Percentiles rank a stretch among this genome's conserved stretches.
phyloP scores from a whole-genome alignment of 2,329 filamentous ascomycete genomes.

The Tolypocladium endophyticum region DNA sequence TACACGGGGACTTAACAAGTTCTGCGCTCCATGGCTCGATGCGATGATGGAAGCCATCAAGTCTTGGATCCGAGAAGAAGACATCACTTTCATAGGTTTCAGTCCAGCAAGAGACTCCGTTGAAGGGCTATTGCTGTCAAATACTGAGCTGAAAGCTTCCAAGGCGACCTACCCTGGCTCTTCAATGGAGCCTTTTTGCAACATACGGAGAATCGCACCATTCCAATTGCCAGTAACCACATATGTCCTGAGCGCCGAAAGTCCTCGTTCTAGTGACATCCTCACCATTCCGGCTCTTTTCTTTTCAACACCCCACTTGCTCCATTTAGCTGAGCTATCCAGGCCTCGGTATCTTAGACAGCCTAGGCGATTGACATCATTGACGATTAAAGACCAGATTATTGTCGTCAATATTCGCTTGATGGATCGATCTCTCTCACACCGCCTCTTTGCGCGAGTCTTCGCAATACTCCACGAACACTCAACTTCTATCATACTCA shows the following conservation, averaged over 20 bases:
- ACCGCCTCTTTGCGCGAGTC: slow-evolving; percentile 90
- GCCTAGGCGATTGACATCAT: slow-evolving; percentile 71
- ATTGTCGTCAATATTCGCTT: slow-evolving; percentile 96
- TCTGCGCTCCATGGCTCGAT: too few relatives aligned
- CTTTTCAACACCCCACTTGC: slow-evolving; percentile 45
- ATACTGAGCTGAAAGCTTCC: too few relatives aligned
- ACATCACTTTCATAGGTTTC: too few relatives aligned
- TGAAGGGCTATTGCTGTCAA: too few relatives aligned
- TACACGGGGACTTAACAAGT: too few relatives aligned
- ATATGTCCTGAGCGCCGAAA: slow-evolving; percentile 87
- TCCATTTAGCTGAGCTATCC: slow-evolving; percentile 37
- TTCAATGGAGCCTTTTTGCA: too few relatives aligned
- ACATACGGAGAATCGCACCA: slow-evolving; percentile 87
- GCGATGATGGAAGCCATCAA: too few relatives aligned
- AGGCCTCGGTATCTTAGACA: slow-evolving; percentile 29
- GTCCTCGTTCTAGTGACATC: slow-evolving; percentile 66
- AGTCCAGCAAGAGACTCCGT: too few relatives aligned
- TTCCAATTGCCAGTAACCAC: slow-evolving; percentile 71
- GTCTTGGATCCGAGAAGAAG: too few relatives aligned
- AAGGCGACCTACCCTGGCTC: too few relatives aligned
- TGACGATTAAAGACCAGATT: slow-evolving; percentile 96
- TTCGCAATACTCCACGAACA: slow-evolving; percentile 84
- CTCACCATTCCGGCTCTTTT: slow-evolving; percentile 68
- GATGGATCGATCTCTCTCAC: slow-evolving; percentile 90
- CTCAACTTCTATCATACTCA: slow-evolving; percentile 85